Percentiles rank a stretch among this genome's conserved stretches.
phyloP scores from a whole-genome alignment of 1,284 basidiomycete genomes.

The Rhodotorula sp. region DNA sequence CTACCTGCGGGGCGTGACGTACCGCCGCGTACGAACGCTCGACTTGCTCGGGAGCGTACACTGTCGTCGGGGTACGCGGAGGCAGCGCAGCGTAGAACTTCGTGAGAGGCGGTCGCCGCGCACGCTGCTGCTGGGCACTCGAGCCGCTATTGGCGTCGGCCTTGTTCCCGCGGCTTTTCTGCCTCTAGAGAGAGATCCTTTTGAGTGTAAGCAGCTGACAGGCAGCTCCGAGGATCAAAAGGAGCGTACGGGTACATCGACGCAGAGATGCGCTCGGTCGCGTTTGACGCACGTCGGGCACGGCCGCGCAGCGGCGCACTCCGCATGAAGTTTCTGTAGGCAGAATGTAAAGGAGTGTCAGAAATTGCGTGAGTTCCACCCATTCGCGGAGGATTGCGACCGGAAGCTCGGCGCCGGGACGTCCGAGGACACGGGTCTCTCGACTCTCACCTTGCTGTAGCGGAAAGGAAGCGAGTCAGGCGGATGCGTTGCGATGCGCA shows the following conservation, averaged over 20 bases:
- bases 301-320: conserved; percentile 5
- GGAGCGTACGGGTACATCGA: conserved; percentile 9
- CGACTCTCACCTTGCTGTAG: conserved; percentile 1
- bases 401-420: neutral
- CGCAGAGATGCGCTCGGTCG: conserved; percentile 6
- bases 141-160: too few species aligned
- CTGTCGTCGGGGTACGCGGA: too few species aligned
- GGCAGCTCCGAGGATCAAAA: neutral
- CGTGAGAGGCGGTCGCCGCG: too few species aligned
- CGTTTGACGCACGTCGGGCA: conserved; percentile 10
- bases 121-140: too few species aligned
- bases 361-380: neutral
- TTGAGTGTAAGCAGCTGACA: too few species aligned
- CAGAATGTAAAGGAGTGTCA: neutral
- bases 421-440: neutral
- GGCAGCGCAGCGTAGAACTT: too few species aligned
- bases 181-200: too few species aligned
- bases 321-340: conserved; percentile 14
- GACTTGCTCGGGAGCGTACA: too few species aligned
- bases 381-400: neutral
- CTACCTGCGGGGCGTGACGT: too few species aligned
- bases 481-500: neutral
- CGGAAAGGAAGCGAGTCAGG: neutral
- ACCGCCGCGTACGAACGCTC: too few species aligned
- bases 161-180: too few species aligned